A percentile compares a stretch with the other conserved stretches of the same genome.
Evolutionary conservation across 2,329 filamentous ascomycete genomes (phyloP).

Genomic region (Didymella pomorum): DNA sequence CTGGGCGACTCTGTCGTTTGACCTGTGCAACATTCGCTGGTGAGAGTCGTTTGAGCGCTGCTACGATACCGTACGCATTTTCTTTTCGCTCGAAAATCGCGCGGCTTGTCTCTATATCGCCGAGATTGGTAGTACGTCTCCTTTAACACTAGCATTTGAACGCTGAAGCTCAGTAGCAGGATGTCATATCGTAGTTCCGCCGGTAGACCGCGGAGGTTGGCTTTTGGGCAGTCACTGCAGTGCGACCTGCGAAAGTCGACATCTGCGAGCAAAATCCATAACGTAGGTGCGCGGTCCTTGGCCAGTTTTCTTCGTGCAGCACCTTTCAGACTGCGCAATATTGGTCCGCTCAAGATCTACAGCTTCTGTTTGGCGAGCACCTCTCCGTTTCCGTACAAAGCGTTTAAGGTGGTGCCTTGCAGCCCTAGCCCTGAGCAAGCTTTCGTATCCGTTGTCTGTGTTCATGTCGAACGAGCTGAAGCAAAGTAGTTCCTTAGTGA

Average conservation of each 20-base stretch:
- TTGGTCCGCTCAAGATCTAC: not conserved
- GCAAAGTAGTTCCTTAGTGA: no score
- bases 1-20: not conserved
- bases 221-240: not conserved
- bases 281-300: not conserved
- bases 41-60: not conserved
- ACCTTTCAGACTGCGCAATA: not conserved
- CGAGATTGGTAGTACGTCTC: not conserved
- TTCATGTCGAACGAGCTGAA: not conserved
- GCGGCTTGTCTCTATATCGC: not conserved
- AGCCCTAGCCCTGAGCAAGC: not conserved
- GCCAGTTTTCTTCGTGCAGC: not conserved
- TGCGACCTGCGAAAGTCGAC: not conserved
- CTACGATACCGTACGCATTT: not conserved
- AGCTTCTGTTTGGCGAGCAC: not conserved
- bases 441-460: not conserved
- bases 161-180: not conserved
- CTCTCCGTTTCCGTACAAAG: not conserved
- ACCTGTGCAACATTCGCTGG: not conserved
- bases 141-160: no score
- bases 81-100: not conserved
- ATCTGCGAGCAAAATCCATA: conserved; percentile 2
- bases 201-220: not conserved
- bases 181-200: not conserved
- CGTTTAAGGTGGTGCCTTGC: not conserved